phyloP scores from a whole-genome alignment of 495 filamentous ascomycete genomes.

The Lophium mytilinum region DNA sequence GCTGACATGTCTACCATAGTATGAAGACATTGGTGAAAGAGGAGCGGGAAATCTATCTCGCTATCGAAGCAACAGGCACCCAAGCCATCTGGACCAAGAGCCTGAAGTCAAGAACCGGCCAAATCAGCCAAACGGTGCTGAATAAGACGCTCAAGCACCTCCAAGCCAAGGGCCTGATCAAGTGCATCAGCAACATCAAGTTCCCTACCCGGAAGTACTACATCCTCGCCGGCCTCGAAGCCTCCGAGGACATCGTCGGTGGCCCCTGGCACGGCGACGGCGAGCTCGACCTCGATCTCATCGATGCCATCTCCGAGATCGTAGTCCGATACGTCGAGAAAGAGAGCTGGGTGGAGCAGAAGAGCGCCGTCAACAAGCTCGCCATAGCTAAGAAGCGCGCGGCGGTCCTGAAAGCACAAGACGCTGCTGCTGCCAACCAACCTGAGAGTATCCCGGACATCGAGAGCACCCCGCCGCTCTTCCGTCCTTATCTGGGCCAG shows the following conservation, averaged over 20 bases:
- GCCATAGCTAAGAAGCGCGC: constrained; percentile 14
- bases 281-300: constrained; percentile 78
- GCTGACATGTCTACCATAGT: constrained; percentile 8
- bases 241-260: constrained; percentile 81
- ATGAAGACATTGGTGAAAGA: constrained; percentile 39
- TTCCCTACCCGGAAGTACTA: constrained; percentile 55
- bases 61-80: constrained; percentile 70
- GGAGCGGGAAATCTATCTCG: constrained; percentile 71
- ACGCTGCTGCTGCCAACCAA: neutral
- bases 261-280: constrained; percentile 90
- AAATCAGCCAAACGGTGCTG: constrained; percentile 64
- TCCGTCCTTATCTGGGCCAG: constrained; percentile 5
- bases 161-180: constrained; percentile 79
- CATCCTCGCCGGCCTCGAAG: constrained; percentile 58
- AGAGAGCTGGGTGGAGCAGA: constrained; percentile 46
- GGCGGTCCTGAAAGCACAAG: neutral
- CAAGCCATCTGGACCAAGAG: constrained; percentile 84
- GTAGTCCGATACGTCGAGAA: constrained; percentile 64
- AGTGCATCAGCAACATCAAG: constrained; percentile 56
- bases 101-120: constrained; percentile 63
- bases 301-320: constrained; percentile 57
- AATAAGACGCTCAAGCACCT: constrained; percentile 69
- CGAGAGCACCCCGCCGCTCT: constrained; percentile 2
- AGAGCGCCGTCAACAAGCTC: constrained; percentile 35
- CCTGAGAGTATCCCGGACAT: constrained; percentile 5